These are phyloP conservation scores for Corchorus capsularis DNA, from an alignment of 345 rosid genomes.

Conservation along the genomic window DNA sequence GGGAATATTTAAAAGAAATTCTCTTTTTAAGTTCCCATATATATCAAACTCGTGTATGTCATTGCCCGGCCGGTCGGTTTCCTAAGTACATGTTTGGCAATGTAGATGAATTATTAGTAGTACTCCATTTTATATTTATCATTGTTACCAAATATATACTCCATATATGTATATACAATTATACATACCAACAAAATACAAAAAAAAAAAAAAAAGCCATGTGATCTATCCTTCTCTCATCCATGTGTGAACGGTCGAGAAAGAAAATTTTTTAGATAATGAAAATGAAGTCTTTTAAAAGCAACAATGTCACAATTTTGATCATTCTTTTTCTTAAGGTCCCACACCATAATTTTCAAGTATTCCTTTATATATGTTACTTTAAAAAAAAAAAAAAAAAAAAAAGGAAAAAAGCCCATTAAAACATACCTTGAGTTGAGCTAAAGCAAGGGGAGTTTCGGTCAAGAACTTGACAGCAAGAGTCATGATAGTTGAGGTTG, in stretches of 20 bases:
- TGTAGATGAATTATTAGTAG: too few species aligned
- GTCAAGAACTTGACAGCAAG: slow-evolving; percentile 96
- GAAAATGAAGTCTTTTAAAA: slow-evolving; percentile 30
- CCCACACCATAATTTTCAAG: slow-evolving; percentile 17
- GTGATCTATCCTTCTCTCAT: slow-evolving; percentile 23
- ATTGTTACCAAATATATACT: background rate
- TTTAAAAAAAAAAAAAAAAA: background rate
- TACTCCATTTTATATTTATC: too few species aligned
- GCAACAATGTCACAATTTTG: slow-evolving; percentile 24
- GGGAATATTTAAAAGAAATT: background rate
- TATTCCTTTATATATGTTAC: background rate
- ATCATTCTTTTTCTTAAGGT: slow-evolving; percentile 16
- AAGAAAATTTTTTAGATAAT: slow-evolving; percentile 20
- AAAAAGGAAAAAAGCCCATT: background rate
- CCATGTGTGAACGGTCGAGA: slow-evolving; percentile 36
- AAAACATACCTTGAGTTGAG: slow-evolving; percentile 70
- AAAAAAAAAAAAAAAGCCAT: slow-evolving; percentile 4
- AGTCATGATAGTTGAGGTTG: slow-evolving; percentile 94
- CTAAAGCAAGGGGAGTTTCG: slow-evolving; percentile 86
- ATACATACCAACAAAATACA: background rate
- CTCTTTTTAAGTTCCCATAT: background rate
- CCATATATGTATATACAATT: background rate
- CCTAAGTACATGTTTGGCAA: too few species aligned
- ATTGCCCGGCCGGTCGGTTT: too few species aligned
- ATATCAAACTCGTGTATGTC: slow-evolving; percentile 1